Percentiles rank a stretch among this genome's conserved stretches.
Evolutionary conservation across 2,329 filamentous ascomycete species (phyloP).

Genomic region (Verticillium klebahnii): DNA sequence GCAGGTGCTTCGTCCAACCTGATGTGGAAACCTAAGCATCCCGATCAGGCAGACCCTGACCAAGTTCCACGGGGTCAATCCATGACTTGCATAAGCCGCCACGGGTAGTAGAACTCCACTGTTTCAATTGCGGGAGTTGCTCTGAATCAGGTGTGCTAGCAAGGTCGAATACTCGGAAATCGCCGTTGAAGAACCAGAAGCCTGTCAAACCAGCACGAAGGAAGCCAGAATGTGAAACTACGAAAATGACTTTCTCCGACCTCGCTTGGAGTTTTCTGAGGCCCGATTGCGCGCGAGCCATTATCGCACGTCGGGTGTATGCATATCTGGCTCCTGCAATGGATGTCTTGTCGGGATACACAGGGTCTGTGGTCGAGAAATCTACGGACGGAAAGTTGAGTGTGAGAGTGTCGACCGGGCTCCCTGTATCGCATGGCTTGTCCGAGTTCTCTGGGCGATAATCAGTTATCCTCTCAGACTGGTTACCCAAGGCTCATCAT

Average conservation of each 20-base stretch:
- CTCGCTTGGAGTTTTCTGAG: constrained; percentile 46
- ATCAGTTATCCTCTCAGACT: background rate
- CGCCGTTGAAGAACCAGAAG: constrained; percentile 54
- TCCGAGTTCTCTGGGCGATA: constrained; percentile 41
- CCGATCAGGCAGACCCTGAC: constrained; percentile 31
- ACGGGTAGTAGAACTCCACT: constrained; percentile 36
- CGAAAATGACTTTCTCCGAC: constrained; percentile 57
- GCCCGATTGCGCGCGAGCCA: constrained; percentile 48
- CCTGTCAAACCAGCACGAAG: constrained; percentile 53
- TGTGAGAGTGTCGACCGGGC: constrained; percentile 34
- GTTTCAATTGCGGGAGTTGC: constrained; percentile 29
- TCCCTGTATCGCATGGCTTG: constrained; percentile 60
- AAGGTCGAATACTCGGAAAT: constrained; percentile 61
- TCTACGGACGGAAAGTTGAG: constrained; percentile 51
- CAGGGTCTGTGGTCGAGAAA: constrained; percentile 51
- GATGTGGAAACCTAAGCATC: background rate
- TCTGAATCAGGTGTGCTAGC: constrained; percentile 18
- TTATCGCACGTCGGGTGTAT: constrained; percentile 46
- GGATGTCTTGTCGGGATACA: constrained; percentile 60
- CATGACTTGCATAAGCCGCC: constrained; percentile 32
- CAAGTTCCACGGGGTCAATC: constrained; percentile 30
- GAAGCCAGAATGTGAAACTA: constrained; percentile 63
- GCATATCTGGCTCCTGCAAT: constrained; percentile 41
- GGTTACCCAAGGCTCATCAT: background rate
- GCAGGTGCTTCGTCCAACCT: background rate